Percentiles rank a stretch among this genome's conserved stretches.
Conservation (phyloP, 2,329 filamentous ascomycete genomes). For the Graphiopsis chlorocephala region DNA sequence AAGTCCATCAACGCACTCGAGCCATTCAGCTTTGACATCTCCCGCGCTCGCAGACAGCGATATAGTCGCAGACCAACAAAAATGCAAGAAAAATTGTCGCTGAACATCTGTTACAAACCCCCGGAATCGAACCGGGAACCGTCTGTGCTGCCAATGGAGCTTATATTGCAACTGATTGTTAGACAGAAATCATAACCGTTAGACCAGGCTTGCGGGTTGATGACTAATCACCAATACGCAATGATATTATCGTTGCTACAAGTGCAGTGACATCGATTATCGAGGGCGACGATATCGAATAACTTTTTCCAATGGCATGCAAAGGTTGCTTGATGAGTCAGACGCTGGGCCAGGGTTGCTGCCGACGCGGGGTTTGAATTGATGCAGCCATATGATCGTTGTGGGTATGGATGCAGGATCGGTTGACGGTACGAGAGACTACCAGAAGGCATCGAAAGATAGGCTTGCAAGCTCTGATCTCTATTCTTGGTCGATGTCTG, state of each 20-base stretch:
- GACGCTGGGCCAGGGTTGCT: background rate
- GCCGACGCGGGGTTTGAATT: background rate
- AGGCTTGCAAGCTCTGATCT: background rate
- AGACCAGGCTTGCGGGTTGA: conserved; percentile 11
- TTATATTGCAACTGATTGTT: conserved; percentile 9
- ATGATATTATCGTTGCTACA: background rate
- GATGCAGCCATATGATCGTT: background rate
- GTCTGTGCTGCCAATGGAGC: conserved; percentile 8
- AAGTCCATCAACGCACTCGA: background rate
- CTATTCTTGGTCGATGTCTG: background rate
- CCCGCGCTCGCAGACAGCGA: too few species aligned
- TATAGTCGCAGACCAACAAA: background rate
- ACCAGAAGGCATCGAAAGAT: too few species aligned
- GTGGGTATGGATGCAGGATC: background rate
- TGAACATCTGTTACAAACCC: conserved; percentile 13
- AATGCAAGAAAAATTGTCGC: background rate
- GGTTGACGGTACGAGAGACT: too few species aligned
- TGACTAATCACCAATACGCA: background rate
- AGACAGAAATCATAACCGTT: conserved; percentile 17
- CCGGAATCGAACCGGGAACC: conserved; percentile 13
- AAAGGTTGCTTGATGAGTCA: background rate
- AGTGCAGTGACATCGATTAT: background rate
- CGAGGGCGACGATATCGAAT: background rate
- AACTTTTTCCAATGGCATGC: background rate
- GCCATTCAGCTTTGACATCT: background rate